phyloP scores from a whole-genome alignment of 2,329 filamentous ascomycete species.

The Didymella pomorum region DNA sequence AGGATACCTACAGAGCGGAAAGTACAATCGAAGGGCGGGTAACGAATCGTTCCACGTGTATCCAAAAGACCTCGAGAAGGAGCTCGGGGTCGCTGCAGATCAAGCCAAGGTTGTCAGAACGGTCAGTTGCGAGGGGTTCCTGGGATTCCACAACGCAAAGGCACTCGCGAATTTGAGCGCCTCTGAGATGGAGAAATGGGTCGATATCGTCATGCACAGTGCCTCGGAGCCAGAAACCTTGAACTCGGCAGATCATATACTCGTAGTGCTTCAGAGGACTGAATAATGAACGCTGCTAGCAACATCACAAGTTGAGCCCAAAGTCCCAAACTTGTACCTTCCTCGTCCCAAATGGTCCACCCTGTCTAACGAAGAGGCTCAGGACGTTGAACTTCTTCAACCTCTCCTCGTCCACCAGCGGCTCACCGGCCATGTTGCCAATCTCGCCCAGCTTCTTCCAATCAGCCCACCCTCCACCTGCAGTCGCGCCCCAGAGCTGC shows the following conservation, averaged over 20 bases:
- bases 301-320: constrained; percentile 21
- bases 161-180: background rate
- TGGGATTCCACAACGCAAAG: background rate
- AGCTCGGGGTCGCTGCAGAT: background rate
- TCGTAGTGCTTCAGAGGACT: background rate
- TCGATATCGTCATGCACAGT: background rate
- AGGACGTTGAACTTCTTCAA: constrained; percentile 35
- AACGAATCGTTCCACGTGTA: background rate
- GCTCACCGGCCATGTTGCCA: constrained; percentile 42
- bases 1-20: background rate
- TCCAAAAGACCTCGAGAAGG: background rate
- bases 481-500: constrained; percentile 42
- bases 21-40: background rate
- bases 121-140: background rate
- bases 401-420: constrained; percentile 44
- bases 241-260: background rate
- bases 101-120: background rate
- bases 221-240: background rate
- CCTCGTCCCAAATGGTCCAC: constrained; percentile 42
- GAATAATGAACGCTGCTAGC: background rate
- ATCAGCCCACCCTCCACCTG: constrained; percentile 35
- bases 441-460: constrained; percentile 46
- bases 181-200: background rate
- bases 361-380: constrained; percentile 48
- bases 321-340: constrained; percentile 50